phyloP scores from a whole-genome alignment of 2,329 filamentous ascomycete genomes.

The Stagonosporopsis vannaccii region DNA sequence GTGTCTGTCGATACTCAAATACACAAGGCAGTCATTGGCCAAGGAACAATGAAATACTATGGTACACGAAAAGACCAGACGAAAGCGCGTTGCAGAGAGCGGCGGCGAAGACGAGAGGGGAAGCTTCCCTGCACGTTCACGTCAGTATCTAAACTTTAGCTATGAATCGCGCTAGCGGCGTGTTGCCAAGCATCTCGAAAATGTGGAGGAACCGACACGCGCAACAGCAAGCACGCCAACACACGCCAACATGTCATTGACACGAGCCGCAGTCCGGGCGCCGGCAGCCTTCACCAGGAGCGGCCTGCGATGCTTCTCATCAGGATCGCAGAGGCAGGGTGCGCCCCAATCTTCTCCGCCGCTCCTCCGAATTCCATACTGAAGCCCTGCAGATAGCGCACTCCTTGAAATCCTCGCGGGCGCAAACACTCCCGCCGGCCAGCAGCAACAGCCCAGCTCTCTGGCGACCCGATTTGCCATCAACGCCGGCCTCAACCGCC shows the following conservation, averaged over 20 bases:
- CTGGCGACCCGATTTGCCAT: constrained; percentile 27
- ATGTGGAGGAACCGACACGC: neutral
- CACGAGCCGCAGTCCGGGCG: constrained; percentile 24
- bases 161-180: neutral
- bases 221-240: constrained; percentile 13
- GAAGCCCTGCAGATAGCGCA: constrained; percentile 20
- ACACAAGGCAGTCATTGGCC: constrained; percentile 22
- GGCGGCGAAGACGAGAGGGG: constrained; percentile 17
- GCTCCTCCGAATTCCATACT: constrained; percentile 11
- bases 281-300: constrained; percentile 10
- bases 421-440: constrained; percentile 14
- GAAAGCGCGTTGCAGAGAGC: constrained; percentile 15
- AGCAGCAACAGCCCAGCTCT: neutral
- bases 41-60: constrained; percentile 10
- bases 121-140: constrained; percentile 13
- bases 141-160: constrained; percentile 12
- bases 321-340: constrained; percentile 31
- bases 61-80: constrained; percentile 24
- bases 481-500: constrained; percentile 31
- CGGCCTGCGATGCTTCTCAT: constrained; percentile 38
- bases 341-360: constrained; percentile 9
- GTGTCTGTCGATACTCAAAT: constrained; percentile 2
- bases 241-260: constrained; percentile 32
- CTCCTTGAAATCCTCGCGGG: constrained; percentile 33
- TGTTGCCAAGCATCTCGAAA: constrained; percentile 11